Percentiles rank a stretch among this genome's conserved stretches.
These are phyloP conservation scores for Debaryomyces castellii DNA, from an alignment of 805 yeast genomes.

Conservation along the genomic window DNA sequence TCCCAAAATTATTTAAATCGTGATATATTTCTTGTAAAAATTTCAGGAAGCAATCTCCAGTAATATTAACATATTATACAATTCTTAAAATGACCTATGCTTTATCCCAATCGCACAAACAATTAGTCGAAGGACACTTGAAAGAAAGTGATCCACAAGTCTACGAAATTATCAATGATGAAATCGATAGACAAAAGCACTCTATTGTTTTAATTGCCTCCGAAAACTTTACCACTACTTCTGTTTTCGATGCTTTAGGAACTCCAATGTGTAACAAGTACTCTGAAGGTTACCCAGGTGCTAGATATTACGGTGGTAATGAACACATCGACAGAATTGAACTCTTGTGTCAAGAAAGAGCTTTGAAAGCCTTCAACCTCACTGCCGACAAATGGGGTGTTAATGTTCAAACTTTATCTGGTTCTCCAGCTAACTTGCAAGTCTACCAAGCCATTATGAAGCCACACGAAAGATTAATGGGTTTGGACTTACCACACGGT, in stretches of 20 bases:
- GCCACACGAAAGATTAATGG: constrained; percentile 93
- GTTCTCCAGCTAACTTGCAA: constrained; percentile 95
- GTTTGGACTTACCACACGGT: constrained; percentile 96
- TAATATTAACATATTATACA: neutral
- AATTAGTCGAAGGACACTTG: constrained; percentile 60
- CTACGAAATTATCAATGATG: constrained; percentile 70
- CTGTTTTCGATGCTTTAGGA: constrained; percentile 92
- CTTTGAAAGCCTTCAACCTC: constrained; percentile 76
- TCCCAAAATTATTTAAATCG: constrained; percentile 2
- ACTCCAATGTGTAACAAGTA: constrained; percentile 97
- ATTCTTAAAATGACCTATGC: constrained; percentile 40
- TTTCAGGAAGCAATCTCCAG: neutral
- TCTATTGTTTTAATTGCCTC: constrained; percentile 92
- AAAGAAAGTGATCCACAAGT: constrained; percentile 82
- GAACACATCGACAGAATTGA: constrained; percentile 92
- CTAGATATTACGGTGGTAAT: constrained; percentile 97
- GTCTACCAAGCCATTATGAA: constrained; percentile 87
- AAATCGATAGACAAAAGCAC: constrained; percentile 83
- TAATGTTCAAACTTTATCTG: constrained; percentile 91
- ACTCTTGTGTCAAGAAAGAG: constrained; percentile 85
- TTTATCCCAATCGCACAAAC: constrained; percentile 47
- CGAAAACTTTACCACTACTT: constrained; percentile 92
- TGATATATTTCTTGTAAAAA: neutral
- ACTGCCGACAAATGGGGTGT: constrained; percentile 92
- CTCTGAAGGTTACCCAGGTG: constrained; percentile 98